These are phyloP conservation scores for Globisporangium paroecandrum DNA, from an alignment of 352 stramenopile genomes.

Conservation along the genomic window DNA sequence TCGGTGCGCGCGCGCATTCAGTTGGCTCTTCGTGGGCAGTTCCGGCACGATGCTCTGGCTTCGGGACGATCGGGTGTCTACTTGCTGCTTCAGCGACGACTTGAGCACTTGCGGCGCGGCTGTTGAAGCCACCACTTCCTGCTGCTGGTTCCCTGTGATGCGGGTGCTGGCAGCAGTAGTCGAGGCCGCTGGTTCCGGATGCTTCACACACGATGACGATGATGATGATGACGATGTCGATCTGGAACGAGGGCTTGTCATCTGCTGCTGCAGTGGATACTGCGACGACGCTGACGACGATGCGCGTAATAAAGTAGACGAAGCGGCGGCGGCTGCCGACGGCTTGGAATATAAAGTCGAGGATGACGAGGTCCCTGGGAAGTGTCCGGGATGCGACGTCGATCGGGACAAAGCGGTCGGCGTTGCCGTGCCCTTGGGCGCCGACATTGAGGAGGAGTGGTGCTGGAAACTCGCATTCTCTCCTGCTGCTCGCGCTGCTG, in stretches of 20 bases:
- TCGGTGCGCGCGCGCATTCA: slow-evolving; percentile 8
- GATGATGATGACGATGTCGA: not conserved
- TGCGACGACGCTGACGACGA: not conserved
- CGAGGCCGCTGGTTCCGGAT: not conserved
- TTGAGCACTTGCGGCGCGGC: not conserved
- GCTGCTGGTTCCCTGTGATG: not conserved
- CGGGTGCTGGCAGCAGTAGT: not conserved
- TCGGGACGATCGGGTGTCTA: slow-evolving; percentile 5
- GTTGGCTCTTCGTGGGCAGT: slow-evolving; percentile 13
- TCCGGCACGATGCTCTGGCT: slow-evolving; percentile 19
- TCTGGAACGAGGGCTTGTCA: not conserved
- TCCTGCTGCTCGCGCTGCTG: not conserved
- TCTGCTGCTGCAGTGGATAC: not conserved
- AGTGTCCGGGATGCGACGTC: slow-evolving; percentile 15
- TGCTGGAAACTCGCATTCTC: not conserved
- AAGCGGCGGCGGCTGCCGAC: not conserved
- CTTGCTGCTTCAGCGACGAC: slow-evolving; percentile 11
- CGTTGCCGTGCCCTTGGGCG: slow-evolving; percentile 14
- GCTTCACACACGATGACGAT: not conserved
- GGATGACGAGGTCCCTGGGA: not conserved
- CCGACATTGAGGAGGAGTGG: slow-evolving; percentile 1
- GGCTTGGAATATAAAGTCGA: slow-evolving; percentile 1
- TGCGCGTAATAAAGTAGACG: slow-evolving; percentile 5
- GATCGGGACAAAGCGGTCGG: slow-evolving; percentile 16
- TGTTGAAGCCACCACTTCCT: not conserved